A percentile compares a stretch with the other conserved stretches of the same genome.
Conservation (phyloP, 1,139 yeast genomes). For the Kodamaea anthophila region DNA sequence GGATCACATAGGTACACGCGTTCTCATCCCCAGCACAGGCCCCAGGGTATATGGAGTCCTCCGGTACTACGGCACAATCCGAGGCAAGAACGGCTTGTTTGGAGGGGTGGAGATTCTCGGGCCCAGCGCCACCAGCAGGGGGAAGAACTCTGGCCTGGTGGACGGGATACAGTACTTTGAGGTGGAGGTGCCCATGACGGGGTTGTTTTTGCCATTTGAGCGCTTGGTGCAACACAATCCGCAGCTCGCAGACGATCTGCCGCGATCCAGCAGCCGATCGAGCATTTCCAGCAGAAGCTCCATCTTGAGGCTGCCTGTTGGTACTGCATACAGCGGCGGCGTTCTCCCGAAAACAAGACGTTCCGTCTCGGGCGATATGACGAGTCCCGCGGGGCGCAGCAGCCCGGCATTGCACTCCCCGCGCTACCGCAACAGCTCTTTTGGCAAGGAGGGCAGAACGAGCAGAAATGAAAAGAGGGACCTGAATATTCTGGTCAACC, state of each 20-base stretch:
- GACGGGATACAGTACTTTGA: constrained; percentile 39
- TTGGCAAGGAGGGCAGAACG: too few species aligned
- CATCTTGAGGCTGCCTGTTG: too few species aligned
- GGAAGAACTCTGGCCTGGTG: constrained; percentile 41
- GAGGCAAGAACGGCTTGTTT: constrained; percentile 68
- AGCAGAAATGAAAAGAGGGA: too few species aligned
- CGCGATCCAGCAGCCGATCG: background rate
- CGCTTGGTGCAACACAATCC: constrained; percentile 45
- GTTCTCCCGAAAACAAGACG: too few species aligned
- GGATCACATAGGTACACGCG: constrained; percentile 28
- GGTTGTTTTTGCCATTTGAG: constrained; percentile 67
- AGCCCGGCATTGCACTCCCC: too few species aligned
- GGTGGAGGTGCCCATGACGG: constrained; percentile 58
- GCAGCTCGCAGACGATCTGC: constrained; percentile 8
- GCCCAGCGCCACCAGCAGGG: constrained; percentile 43
- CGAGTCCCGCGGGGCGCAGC: too few species aligned
- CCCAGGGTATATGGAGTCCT: constrained; percentile 54
- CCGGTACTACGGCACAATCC: constrained; percentile 67
- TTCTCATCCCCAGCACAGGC: constrained; percentile 43
- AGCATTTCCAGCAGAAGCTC: background rate
- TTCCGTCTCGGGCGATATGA: too few species aligned
- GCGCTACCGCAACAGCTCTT: too few species aligned
- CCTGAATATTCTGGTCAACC: too few species aligned
- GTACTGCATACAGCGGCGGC: too few species aligned
- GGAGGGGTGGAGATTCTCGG: constrained; percentile 84